Percentiles rank a stretch among this genome's conserved stretches.
These are phyloP conservation scores for Aphanomyces euteiches DNA, from an alignment of 352 stramenopile genomes.

Conservation along the genomic window DNA sequence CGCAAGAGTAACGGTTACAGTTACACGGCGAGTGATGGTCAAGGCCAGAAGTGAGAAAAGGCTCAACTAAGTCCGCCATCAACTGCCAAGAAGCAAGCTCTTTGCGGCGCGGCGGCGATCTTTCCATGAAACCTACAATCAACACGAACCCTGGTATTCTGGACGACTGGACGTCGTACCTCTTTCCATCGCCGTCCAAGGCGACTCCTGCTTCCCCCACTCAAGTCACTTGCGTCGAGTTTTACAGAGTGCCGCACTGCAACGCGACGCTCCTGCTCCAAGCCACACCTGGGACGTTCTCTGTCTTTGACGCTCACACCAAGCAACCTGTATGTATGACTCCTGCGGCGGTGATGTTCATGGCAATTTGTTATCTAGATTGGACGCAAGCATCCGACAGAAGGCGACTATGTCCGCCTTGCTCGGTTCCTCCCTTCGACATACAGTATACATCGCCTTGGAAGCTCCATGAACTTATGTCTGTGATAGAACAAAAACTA, in stretches of 20 bases:
- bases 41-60: background rate
- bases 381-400: conserved; percentile 16
- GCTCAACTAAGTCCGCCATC: background rate
- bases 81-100: background rate
- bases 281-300: conserved; percentile 18
- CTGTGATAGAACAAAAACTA: background rate
- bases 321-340: conserved; percentile 2
- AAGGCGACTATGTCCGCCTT: conserved; percentile 8
- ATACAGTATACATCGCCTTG: conserved; percentile 1
- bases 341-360: background rate
- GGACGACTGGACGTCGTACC: conserved; percentile 39
- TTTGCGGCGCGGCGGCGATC: background rate
- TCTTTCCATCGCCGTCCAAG: conserved; percentile 56
- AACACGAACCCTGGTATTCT: conserved; percentile 13
- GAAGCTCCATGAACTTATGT: background rate
- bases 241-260: conserved; percentile 9
- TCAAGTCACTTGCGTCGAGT: conserved; percentile 33
- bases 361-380: background rate
- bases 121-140: conserved; percentile 1
- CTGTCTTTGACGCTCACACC: conserved; percentile 20
- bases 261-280: conserved; percentile 21
- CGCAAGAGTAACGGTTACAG: too few relatives aligned
- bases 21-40: conserved; percentile 2
- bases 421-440: conserved; percentile 9
- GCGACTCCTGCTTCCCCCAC: conserved; percentile 39